phyloP scores from a whole-genome alignment of 768 basidiomycete genomes.

The Cystofilobasidium bisporidii region DNA sequence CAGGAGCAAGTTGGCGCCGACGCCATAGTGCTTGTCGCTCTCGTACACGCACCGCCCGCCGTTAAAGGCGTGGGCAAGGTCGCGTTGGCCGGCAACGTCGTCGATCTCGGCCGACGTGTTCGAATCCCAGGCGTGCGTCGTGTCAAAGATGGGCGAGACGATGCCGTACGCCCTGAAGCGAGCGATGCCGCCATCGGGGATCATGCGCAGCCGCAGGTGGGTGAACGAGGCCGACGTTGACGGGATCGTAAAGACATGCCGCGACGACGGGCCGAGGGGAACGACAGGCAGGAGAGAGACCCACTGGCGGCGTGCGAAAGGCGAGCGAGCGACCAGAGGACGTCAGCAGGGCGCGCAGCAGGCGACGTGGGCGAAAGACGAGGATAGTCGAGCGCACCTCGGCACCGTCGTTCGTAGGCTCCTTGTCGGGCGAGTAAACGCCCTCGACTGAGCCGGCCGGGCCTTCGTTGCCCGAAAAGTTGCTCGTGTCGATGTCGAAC shows the following conservation, averaged over 20 bases:
- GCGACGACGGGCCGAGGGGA: conserved; percentile 68
- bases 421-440: conserved; percentile 30
- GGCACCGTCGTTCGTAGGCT: conserved; percentile 42
- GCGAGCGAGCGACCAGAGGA: neutral
- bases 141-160: conserved; percentile 53
- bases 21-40: conserved; percentile 92
- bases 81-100: conserved; percentile 45
- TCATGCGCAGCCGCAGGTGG: conserved; percentile 85
- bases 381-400: neutral
- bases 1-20: conserved; percentile 78
- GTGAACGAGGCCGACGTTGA: conserved; percentile 48
- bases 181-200: conserved; percentile 94
- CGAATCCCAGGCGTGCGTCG: conserved; percentile 33
- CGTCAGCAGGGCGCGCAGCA: too few species aligned
- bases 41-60: conserved; percentile 74
- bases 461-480: conserved; percentile 69
- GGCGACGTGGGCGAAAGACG: conserved; percentile 34
- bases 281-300: conserved; percentile 63
- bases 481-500: conserved; percentile 88
- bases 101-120: conserved; percentile 24
- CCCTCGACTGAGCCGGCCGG: conserved; percentile 70
- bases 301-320: conserved; percentile 49
- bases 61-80: conserved; percentile 81
- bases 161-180: conserved; percentile 85
- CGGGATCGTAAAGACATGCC: conserved; percentile 74